A percentile compares a stretch with the other conserved stretches of the same genome.
Conservation (phyloP, 1,284 basidiomycete species). For the Spongispora temasekensis region DNA sequence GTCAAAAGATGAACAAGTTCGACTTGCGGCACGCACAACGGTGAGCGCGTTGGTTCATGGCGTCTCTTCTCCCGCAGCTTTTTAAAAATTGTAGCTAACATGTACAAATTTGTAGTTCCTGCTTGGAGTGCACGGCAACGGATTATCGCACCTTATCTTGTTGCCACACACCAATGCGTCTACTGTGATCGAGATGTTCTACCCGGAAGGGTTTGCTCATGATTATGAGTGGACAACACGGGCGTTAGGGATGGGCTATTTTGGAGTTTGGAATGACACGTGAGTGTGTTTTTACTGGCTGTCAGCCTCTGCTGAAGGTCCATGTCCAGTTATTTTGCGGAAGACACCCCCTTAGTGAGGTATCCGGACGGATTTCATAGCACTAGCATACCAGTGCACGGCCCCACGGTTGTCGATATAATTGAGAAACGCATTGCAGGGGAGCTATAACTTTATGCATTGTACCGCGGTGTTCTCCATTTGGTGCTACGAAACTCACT, state of each 20-base stretch:
- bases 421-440: slow-evolving; percentile 60
- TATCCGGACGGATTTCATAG: slow-evolving; percentile 83
- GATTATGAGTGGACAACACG: slow-evolving; percentile 79
- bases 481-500: background rate
- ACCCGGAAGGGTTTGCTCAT: slow-evolving; percentile 73
- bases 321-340: slow-evolving; percentile 44
- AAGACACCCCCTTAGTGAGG: slow-evolving; percentile 53
- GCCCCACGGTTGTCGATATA: slow-evolving; percentile 51
- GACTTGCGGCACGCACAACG: slow-evolving; percentile 62
- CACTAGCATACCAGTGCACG: slow-evolving; percentile 65
- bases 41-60: no score
- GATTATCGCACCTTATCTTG: slow-evolving; percentile 75
- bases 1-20: slow-evolving; percentile 72
- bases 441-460: no score
- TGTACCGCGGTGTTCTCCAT: no score
- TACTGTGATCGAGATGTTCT: slow-evolving; percentile 83
- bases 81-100: no score
- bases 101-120: no score
- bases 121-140: slow-evolving; percentile 81
- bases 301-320: background rate
- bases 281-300: slow-evolving; percentile 37
- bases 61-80: no score
- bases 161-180: slow-evolving; percentile 69
- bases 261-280: slow-evolving; percentile 77
- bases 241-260: slow-evolving; percentile 74